Conservation (phyloP, 108 stramenopile species). For the Skeletonema marinoi region DNA sequence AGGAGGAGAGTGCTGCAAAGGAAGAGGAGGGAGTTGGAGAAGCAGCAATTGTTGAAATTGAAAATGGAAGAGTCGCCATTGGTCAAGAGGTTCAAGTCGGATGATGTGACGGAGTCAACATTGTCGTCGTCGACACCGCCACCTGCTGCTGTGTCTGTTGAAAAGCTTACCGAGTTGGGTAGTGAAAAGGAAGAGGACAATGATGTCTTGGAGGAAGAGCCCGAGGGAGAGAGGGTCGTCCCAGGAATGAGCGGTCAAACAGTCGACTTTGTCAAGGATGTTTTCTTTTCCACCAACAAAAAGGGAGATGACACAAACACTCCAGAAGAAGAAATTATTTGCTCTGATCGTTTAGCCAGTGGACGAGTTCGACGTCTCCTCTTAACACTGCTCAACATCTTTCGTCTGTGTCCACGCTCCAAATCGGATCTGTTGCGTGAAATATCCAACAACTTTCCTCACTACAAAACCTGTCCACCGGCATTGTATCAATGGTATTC, state of each 20-base stretch:
- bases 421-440: constrained; percentile 39
- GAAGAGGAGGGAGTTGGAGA: not conserved
- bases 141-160: not conserved
- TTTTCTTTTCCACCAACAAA: not conserved
- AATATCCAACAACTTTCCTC: constrained; percentile 44
- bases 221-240: constrained; percentile 30
- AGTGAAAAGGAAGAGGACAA: not conserved
- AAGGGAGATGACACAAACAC: not conserved
- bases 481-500: constrained; percentile 47
- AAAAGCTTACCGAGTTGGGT: not conserved
- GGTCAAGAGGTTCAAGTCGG: constrained; percentile 25
- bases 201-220: not conserved
- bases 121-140: not conserved
- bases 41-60: constrained; percentile 8
- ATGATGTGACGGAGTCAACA: not conserved
- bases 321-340: constrained; percentile 22
- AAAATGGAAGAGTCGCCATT: not conserved
- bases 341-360: constrained; percentile 33
- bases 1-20: not conserved
- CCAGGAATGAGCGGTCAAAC: constrained; percentile 49
- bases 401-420: constrained; percentile 41
- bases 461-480: constrained; percentile 40
- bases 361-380: constrained; percentile 42
- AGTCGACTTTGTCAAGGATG: constrained; percentile 41
- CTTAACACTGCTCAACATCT: constrained; percentile 41